Evolutionary conservation across 345 rosid genomes (phyloP), one percentile per base, ranked within the genome.

Genomic region (Combretum micranthum): DNA sequence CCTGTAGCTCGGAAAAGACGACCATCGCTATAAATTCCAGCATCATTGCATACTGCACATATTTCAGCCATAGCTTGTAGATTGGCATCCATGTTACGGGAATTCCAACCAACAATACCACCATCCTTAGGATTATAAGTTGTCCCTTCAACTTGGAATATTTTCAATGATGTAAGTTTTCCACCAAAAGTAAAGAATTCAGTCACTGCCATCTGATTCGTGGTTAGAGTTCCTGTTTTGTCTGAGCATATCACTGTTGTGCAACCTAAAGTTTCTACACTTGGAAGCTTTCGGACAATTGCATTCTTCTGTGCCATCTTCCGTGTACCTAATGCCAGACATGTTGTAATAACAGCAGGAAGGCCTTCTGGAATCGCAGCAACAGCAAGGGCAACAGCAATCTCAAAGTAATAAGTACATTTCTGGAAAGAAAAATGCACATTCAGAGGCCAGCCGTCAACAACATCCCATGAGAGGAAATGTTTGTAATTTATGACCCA

Each of bases 351-450:
- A 53, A 91, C 98, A 3, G 98, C 96, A 22, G 98, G 98, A 66
- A 91, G 85, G 56, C 96, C 98, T 76, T 91, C 98, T 0, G 97
- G 97, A 39, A 90, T 90, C 14, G 97, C 97, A 14, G 96, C 97
- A 37, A 90, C 96, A 16, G 98, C 96, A 19, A 91, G 83, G 42
- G 98, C 95, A 62, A 88, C 92, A 1, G 98, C 96, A 62, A 91
- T 91, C 71, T 91, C 87, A 77, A 91, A 88, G 74, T 91, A 86
- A 64, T 88, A 91, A 21, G 96, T 91, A 62, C 98, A 88, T 65
- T 86, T 91, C 77, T 83, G 84, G 42, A 91, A 88, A 3, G 96
- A 91, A 52, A 91, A 91, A 47, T 50, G 69, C 21, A 87, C 14
- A 60, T 90, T 85, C 46, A 64, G 69, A 22, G 93, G 97, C 78